A percentile compares a stretch with the other conserved stretches of the same genome.
phyloP scores from a whole-genome alignment of 2,329 filamentous ascomycete genomes.

The Graphilbum ipis-grandicollis region DNA sequence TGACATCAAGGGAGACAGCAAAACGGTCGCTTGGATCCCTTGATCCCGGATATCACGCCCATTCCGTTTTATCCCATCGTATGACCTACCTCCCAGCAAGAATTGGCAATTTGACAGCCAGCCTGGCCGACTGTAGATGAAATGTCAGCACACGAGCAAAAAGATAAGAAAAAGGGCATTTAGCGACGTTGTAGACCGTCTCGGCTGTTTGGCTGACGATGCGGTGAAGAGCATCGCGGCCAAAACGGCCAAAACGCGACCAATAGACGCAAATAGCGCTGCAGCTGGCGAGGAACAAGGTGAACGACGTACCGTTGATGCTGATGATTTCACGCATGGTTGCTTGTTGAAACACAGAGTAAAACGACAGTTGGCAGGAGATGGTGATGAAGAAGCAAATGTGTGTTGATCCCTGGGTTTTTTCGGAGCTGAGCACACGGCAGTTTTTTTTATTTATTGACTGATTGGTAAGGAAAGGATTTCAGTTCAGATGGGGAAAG shows the following conservation, averaged over 20 bases:
- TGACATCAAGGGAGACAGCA: too few relatives aligned
- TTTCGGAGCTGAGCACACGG: conserved; percentile 1
- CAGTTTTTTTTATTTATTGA: conserved; percentile 5
- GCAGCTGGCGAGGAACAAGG: conserved; percentile 9
- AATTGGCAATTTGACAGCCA: conserved; percentile 99
- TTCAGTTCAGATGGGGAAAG: conserved; percentile 5
- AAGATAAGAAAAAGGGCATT: conserved; percentile 6
- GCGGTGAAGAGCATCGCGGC: not conserved
- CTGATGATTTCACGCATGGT: conserved; percentile 99
- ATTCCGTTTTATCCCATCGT: too few relatives aligned
- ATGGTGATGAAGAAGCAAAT: not conserved
- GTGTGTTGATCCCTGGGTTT: conserved; percentile 5
- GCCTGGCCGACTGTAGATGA: conserved; percentile 78
- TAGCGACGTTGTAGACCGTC: not conserved
- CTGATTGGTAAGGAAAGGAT: conserved; percentile 2
- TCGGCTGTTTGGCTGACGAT: not conserved
- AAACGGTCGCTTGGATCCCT: not conserved
- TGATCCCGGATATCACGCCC: not conserved
- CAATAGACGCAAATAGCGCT: conserved; percentile 7
- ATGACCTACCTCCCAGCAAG: conserved; percentile 92
- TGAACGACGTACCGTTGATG: conserved; percentile 63
- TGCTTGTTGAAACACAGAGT: conserved; percentile 13
- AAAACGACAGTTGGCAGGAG: not conserved
- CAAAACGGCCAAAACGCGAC: conserved; percentile 1
- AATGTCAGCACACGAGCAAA: conserved; percentile 27